A percentile compares a stretch with the other conserved stretches of the same genome.
Conservation (phyloP, 2,329 filamentous ascomycete genomes). For the Ciborinia camelliae region DNA sequence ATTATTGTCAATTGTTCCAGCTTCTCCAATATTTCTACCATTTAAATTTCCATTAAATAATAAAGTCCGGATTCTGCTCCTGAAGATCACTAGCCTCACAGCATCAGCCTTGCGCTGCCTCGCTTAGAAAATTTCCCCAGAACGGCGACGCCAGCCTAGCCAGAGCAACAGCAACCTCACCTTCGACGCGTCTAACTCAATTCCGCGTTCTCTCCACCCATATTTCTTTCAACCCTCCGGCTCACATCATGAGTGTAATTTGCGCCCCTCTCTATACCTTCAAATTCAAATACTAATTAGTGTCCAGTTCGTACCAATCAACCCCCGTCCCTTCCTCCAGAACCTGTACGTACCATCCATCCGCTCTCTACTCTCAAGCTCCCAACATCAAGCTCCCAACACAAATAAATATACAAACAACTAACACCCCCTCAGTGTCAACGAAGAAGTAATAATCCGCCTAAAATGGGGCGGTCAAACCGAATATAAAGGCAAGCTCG, state of each 20-base stretch:
- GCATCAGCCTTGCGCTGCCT: conserved; percentile 11
- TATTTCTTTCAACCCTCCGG: not conserved
- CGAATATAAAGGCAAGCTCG: conserved; percentile 91
- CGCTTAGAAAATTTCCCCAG: conserved; percentile 20
- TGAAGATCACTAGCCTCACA: not conserved
- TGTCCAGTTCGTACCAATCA: conserved; percentile 81
- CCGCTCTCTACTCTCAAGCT: conserved; percentile 16
- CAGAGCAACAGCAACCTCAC: conserved; percentile 8
- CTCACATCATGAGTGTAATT: conserved; percentile 40
- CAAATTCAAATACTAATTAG: conserved; percentile 27
- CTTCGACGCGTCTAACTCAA: conserved; percentile 21
- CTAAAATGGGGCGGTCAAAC: conserved; percentile 92
- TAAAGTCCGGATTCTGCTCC: not conserved
- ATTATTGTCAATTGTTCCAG: not conserved
- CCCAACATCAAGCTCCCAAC: not conserved
- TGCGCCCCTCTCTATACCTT: not conserved
- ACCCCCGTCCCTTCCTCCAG: conserved; percentile 95
- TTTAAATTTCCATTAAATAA: not conserved
- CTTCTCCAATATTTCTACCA: no score
- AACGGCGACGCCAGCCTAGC: conserved; percentile 25
- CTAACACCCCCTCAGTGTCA: conserved; percentile 56
- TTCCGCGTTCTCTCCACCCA: conserved; percentile 22
- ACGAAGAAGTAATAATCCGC: conserved; percentile 85
- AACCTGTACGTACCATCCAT: conserved; percentile 61
- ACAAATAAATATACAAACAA: not conserved